These are phyloP conservation scores for Cercospora berteroae DNA, from an alignment of 2,329 filamentous ascomycete genomes.

Conservation along the genomic window DNA sequence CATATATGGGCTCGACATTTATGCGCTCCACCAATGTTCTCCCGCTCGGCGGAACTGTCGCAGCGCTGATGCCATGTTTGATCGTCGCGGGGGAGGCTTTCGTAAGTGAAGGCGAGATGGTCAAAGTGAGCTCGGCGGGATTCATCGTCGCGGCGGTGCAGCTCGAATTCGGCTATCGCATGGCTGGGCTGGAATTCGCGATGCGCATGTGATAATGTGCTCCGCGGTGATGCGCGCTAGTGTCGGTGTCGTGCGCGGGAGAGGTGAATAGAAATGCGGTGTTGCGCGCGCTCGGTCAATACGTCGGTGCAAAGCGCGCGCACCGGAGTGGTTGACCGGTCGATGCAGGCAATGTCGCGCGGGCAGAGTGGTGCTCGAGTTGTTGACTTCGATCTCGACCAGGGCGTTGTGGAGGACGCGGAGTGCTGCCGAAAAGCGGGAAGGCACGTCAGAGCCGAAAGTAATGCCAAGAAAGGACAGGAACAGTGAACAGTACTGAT, in stretches of 20 bases:
- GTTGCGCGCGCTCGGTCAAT: background rate
- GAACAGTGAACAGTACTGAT: background rate
- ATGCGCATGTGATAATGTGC: conserved; percentile 4
- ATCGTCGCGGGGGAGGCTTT: conserved; percentile 35
- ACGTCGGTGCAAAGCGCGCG: background rate
- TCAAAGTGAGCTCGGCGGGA: conserved; percentile 35
- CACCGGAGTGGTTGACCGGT: background rate
- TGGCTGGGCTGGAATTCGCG: conserved; percentile 13
- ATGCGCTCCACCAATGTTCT: conserved; percentile 57
- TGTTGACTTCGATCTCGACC: background rate
- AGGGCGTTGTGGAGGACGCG: background rate
- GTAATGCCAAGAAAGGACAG: background rate
- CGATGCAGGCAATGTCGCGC: background rate
- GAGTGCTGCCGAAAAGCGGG: background rate
- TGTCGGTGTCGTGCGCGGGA: background rate
- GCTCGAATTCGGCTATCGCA: conserved; percentile 19
- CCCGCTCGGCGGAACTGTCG: conserved; percentile 10
- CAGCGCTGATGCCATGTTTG: conserved; percentile 49
- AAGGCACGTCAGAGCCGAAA: background rate
- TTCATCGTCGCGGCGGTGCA: conserved; percentile 31
- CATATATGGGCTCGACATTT: conserved; percentile 62
- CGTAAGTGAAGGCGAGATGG: conserved; percentile 29
- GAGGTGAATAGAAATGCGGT: background rate
- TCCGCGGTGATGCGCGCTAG: background rate
- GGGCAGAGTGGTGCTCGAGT: background rate